Evolutionary conservation across 305 asterid genomes (phyloP).

Genomic region (Fraxinus albicans): DNA sequence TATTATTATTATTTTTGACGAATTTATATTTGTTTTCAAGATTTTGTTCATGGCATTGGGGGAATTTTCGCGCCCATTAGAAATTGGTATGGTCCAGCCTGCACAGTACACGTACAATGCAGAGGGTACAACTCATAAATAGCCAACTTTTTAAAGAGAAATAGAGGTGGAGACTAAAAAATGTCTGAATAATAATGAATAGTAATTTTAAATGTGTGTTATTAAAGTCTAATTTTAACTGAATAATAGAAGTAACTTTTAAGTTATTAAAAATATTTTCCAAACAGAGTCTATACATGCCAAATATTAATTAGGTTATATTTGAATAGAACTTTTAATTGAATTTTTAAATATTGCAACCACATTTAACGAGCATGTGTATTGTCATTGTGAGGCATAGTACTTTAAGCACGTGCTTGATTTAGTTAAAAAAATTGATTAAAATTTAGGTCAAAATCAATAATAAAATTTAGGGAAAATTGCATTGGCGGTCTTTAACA

Average conservation of each 20-base stretch:
- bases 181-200: not conserved
- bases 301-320: no score
- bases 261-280: no score
- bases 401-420: not conserved
- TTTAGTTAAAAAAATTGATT: no score
- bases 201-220: no score
- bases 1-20: not conserved
- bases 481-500: no score
- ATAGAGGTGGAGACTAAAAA: not conserved
- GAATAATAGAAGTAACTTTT: not conserved
- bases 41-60: not conserved
- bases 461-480: no score
- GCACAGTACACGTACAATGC: not conserved
- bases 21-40: not conserved
- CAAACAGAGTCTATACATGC: no score
- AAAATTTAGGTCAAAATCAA: no score
- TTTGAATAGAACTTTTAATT: no score
- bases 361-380: not conserved
- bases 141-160: not conserved
- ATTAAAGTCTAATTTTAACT: no score
- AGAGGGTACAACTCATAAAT: constrained; percentile 11
- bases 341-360: no score
- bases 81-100: not conserved
- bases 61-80: constrained; percentile 11
- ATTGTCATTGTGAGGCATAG: not conserved